Evolutionary conservation across 2,329 filamentous ascomycete genomes (phyloP), one percentile per base, ranked within the genome.

Genomic region (Aureobasidium uvarum): DNA sequence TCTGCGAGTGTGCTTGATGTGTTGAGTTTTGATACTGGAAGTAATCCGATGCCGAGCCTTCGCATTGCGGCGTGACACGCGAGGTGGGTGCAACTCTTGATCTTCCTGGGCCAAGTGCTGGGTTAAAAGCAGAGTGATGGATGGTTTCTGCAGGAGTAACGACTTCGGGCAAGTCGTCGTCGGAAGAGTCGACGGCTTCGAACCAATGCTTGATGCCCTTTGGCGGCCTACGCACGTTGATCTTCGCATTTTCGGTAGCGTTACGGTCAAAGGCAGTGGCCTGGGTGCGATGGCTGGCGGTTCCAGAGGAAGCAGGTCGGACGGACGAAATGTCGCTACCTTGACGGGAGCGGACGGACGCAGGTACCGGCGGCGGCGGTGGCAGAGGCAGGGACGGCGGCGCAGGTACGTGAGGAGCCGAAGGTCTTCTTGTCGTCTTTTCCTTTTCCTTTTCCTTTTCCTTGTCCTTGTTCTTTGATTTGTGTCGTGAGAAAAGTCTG

Each of bases 191-290:
- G 13, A 81, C 72, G 3, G 76, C 80, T 64, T 83, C 81, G 65
- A 83, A 83, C 81, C 81, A 83, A 67, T 83, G 78, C 66, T 81
- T 74, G 33, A 81, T 79, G 8, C 80, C 80, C 56, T 77, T 80
- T 5, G 80, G 80, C 18, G 80, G 80, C 39, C 79, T 73, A 41
- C 79, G 74, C 20, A 81, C 76, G 65, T 82, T 76, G 31, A 79
- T 74, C 71, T 83, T 82, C 64, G 79, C 75, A 69, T 74, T 78
- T 67, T 81, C 79, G 68, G 77, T 79, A 43, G 75, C 72, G 55
- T 80, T 78, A 33, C 74, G 74, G 64, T 74, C 74, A 66, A 74
- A 72, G 8, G 70, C 66, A 46, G 72, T 71, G 41, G 68, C 63
- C 45, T 65, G 41, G 5, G 20, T 62, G 16, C 58, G 58, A 13